Conservation (phyloP, 2,329 filamentous ascomycete species). For the Arthroderma sp. region DNA sequence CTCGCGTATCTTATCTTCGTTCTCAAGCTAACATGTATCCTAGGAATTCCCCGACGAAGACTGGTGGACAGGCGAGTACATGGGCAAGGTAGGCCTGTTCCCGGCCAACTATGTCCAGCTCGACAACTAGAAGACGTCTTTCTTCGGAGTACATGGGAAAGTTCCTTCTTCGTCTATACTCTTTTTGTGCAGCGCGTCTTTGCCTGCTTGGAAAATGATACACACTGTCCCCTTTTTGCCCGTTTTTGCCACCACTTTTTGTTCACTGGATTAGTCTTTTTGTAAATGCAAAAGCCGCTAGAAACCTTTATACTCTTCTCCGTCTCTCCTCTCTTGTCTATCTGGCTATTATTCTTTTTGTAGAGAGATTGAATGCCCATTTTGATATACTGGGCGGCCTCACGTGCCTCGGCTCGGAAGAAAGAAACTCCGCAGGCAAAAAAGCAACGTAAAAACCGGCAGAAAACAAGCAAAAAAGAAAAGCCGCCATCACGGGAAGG, state of each 20-base stretch:
- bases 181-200: constrained; percentile 1
- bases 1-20: neutral
- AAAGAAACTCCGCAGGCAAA: neutral
- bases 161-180: neutral
- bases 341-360: neutral
- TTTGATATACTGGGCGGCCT: neutral
- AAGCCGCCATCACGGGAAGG: neutral
- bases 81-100: constrained; percentile 73
- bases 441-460: neutral
- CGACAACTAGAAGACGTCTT: constrained; percentile 21
- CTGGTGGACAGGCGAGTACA: constrained; percentile 91
- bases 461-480: neutral
- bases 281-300: constrained; percentile 3
- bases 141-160: neutral
- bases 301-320: neutral
- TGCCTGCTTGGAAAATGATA: neutral
- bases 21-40: constrained; percentile 16
- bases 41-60: constrained; percentile 95
- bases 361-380: neutral
- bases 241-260: neutral
- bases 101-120: constrained; percentile 41
- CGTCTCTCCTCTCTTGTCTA: neutral
- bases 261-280: constrained; percentile 1
- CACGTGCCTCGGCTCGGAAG: neutral
- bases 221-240: neutral